A percentile compares a stretch with the other conserved stretches of the same genome.
Conservation (phyloP, 2,329 filamentous ascomycete genomes). For the Aspergillus bombycis region DNA sequence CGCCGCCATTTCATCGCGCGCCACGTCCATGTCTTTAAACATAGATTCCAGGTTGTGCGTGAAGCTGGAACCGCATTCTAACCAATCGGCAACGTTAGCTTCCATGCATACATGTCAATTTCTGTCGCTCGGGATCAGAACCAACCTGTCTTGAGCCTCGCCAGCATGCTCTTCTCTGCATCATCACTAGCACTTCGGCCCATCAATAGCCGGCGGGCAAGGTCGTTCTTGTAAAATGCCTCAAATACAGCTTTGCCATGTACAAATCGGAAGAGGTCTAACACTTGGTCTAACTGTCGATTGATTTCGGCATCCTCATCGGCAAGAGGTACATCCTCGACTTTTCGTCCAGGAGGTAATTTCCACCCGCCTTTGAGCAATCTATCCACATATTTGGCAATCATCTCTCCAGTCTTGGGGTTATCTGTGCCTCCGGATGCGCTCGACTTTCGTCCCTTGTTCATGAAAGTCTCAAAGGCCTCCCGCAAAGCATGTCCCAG, state of each 20-base stretch:
- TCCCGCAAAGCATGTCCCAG: slow-evolving; percentile 80
- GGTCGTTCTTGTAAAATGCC: slow-evolving; percentile 98
- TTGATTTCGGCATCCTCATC: slow-evolving; percentile 94
- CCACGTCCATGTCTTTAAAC: slow-evolving; percentile 97
- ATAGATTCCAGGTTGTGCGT: slow-evolving; percentile 98
- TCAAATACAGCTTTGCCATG: slow-evolving; percentile 98
- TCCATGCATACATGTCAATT: not conserved
- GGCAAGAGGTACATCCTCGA: slow-evolving; percentile 59
- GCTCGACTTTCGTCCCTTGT: slow-evolving; percentile 74
- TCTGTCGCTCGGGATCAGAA: not conserved
- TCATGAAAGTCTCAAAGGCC: slow-evolving; percentile 88
- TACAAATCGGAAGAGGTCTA: slow-evolving; percentile 95
- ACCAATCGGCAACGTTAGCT: slow-evolving; percentile 4
- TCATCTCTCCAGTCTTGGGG: slow-evolving; percentile 97
- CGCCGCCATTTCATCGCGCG: slow-evolving; percentile 86
- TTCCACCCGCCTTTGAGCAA: slow-evolving; percentile 86
- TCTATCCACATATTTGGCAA: slow-evolving; percentile 93
- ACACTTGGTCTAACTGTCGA: slow-evolving; percentile 84
- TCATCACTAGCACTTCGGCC: slow-evolving; percentile 90
- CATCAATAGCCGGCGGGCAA: slow-evolving; percentile 88
- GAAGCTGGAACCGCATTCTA: slow-evolving; percentile 88
- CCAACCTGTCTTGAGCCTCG: slow-evolving; percentile 75
- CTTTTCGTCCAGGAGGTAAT: slow-evolving; percentile 58
- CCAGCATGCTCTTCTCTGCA: slow-evolving; percentile 92
- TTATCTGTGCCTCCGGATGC: slow-evolving; percentile 78